A percentile compares a stretch with the other conserved stretches of the same genome.
Evolutionary conservation across 192 early-diverging fungal species (phyloP).

Genomic region (Jimgerdemannia flammicorona): DNA sequence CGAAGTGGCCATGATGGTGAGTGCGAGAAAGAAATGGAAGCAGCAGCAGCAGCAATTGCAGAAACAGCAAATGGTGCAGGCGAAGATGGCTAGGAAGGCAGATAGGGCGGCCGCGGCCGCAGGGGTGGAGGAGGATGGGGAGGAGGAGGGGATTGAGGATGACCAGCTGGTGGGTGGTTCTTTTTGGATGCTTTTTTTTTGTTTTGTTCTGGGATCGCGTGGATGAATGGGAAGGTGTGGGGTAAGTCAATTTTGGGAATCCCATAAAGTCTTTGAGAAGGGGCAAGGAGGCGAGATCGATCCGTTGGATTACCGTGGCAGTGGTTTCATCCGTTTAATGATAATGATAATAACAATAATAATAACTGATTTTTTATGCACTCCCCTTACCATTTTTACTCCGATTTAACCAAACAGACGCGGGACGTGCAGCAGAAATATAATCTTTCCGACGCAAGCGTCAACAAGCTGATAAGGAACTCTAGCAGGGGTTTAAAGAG

Average conservation of each 20-base stretch:
- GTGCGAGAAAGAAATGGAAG: constrained; percentile 6
- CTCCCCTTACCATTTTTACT: background rate
- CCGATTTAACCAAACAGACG: constrained; percentile 20
- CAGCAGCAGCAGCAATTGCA: background rate
- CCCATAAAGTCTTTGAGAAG: too few species aligned
- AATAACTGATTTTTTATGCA: too few species aligned
- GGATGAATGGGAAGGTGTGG: constrained; percentile 10
- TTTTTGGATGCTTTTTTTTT: background rate
- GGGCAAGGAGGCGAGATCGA: too few species aligned
- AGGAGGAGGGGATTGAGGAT: constrained; percentile 27
- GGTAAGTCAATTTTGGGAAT: too few species aligned
- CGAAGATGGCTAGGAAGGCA: constrained; percentile 14
- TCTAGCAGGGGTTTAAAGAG: constrained; percentile 28
- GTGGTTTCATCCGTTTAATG: too few species aligned
- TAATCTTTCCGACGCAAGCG: constrained; percentile 45
- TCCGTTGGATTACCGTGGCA: too few species aligned
- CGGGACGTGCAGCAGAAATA: constrained; percentile 52
- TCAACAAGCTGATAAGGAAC: constrained; percentile 46
- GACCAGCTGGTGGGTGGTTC: constrained; percentile 35
- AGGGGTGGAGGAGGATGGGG: constrained; percentile 10
- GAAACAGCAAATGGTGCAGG: constrained; percentile 11
- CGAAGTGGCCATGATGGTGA: constrained; percentile 34
- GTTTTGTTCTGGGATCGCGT: constrained; percentile 17
- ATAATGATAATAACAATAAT: too few species aligned
- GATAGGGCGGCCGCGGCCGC: constrained; percentile 6